Conservation (phyloP, 768 basidiomycete genomes). For the Boletus rubropictus region DNA sequence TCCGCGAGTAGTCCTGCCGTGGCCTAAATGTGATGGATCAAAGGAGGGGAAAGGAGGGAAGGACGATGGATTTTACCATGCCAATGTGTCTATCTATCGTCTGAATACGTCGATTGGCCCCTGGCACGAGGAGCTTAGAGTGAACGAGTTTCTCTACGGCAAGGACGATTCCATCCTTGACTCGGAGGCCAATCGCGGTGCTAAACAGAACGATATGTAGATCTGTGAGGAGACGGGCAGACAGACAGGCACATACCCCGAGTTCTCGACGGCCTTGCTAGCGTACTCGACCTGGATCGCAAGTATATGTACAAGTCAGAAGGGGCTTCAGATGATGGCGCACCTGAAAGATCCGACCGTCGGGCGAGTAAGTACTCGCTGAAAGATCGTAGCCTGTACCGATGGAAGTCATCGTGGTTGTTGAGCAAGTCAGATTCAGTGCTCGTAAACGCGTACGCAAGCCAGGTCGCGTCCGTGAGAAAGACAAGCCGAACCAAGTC, state of each 20-base stretch:
- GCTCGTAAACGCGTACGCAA: conserved; percentile 40
- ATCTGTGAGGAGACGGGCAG: background rate
- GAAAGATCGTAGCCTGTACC: conserved; percentile 98
- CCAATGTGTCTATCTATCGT: conserved; percentile 93
- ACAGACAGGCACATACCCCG: conserved; percentile 55
- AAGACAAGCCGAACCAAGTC: conserved; percentile 22
- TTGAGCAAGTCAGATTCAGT: conserved; percentile 5
- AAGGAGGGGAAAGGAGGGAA: background rate
- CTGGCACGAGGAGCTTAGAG: conserved; percentile 92
- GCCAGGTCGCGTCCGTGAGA: conserved; percentile 35
- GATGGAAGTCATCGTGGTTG: conserved; percentile 81
- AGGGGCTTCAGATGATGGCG: background rate
- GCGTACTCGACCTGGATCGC: conserved; percentile 88
- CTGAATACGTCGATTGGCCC: conserved; percentile 88
- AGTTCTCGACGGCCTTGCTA: conserved; percentile 97
- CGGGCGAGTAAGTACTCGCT: conserved; percentile 90
- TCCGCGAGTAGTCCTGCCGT: conserved; percentile 93
- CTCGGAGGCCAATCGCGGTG: conserved; percentile 92
- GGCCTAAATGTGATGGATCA: conserved; percentile 46
- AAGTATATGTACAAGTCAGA: conserved; percentile 2
- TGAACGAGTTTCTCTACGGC: conserved; percentile 98
- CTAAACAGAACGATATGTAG: conserved; percentile 35
- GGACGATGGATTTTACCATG: conserved; percentile 47
- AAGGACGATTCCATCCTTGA: conserved; percentile 89
- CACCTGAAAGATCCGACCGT: conserved; percentile 98